Conservation (phyloP, 192 early-diverging fungal genomes). For the Backusella mclennaniae region DNA sequence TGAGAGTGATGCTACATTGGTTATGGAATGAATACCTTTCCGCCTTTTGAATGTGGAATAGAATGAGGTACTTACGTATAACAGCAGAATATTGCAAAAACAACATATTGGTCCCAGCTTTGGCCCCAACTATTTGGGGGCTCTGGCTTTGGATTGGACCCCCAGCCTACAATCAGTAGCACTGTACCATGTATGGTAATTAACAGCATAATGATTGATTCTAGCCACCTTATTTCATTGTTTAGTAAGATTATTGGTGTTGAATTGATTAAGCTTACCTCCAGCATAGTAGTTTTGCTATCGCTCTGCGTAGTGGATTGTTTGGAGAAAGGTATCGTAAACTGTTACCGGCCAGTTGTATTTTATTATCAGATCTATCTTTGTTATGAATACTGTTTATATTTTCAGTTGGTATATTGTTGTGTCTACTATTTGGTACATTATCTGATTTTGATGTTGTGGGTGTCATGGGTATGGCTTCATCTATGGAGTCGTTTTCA, state of each 20-base stretch:
- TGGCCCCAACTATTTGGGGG: constrained; percentile 38
- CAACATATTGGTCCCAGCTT: constrained; percentile 47
- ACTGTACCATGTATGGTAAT: constrained; percentile 42
- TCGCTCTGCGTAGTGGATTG: constrained; percentile 35
- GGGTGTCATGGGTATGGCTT: constrained; percentile 6
- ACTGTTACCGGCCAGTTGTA: constrained; percentile 25
- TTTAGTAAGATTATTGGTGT: neutral
- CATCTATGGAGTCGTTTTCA: neutral
- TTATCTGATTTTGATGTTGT: neutral
- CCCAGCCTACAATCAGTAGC: constrained; percentile 42
- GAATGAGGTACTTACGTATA: constrained; percentile 46
- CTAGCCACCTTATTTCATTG: constrained; percentile 40
- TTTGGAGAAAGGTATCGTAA: constrained; percentile 43
- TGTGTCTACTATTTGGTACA: neutral
- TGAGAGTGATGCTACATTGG: neutral
- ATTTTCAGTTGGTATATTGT: constrained; percentile 3
- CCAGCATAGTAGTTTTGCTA: constrained; percentile 40
- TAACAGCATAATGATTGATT: constrained; percentile 44
- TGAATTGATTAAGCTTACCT: constrained; percentile 31
- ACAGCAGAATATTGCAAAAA: constrained; percentile 46
- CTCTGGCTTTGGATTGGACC: constrained; percentile 12
- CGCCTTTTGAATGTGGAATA: neutral
- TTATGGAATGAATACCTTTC: neutral
- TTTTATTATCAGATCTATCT: neutral
- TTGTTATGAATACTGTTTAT: neutral